Evolutionary conservation across 345 rosid species (phyloP).

Genomic region (Linum usitatissimum): DNA sequence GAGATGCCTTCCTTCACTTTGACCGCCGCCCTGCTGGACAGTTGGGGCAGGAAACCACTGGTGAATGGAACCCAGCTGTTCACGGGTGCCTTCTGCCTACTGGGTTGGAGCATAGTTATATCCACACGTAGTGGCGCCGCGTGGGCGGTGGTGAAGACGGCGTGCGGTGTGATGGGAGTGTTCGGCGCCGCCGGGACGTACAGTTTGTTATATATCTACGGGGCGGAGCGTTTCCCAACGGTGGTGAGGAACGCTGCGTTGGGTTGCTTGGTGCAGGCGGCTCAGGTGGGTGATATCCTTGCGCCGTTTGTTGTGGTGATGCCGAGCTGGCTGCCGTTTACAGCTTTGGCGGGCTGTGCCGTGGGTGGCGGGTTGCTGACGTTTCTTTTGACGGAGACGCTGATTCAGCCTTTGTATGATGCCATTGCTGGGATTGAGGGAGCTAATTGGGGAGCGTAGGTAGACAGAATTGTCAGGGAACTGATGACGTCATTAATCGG

Average conservation of each 20-base stretch:
- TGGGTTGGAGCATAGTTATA: conserved; percentile 23
- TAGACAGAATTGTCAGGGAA: no score
- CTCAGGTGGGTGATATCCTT: conserved; percentile 68
- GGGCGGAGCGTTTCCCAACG: conserved; percentile 65
- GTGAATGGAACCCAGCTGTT: conserved; percentile 36
- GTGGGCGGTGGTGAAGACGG: conserved; percentile 44
- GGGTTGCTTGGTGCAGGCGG: conserved; percentile 42
- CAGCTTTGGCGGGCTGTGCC: conserved; percentile 39
- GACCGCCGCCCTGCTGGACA: conserved; percentile 35
- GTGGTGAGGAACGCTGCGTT: conserved; percentile 60
- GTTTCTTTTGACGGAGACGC: conserved; percentile 52
- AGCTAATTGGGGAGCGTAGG: no score
- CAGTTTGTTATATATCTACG: conserved; percentile 45
- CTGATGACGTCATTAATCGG: no score
- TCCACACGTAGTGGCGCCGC: conserved; percentile 16
- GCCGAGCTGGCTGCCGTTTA: conserved; percentile 43
- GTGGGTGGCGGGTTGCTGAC: conserved; percentile 46
- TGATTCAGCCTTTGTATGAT: conserved; percentile 52
- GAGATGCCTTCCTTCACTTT: conserved; percentile 66
- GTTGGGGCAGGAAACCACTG: conserved; percentile 40
- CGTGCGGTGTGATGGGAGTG: conserved; percentile 39
- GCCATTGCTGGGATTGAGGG: conserved; percentile 44
- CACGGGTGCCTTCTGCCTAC: conserved; percentile 38
- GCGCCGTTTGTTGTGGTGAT: conserved; percentile 51
- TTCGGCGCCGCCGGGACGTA: conserved; percentile 57